These are phyloP conservation scores for Yamadazyma conglobata DNA, from an alignment of 1,139 yeast species.

Conservation along the genomic window DNA sequence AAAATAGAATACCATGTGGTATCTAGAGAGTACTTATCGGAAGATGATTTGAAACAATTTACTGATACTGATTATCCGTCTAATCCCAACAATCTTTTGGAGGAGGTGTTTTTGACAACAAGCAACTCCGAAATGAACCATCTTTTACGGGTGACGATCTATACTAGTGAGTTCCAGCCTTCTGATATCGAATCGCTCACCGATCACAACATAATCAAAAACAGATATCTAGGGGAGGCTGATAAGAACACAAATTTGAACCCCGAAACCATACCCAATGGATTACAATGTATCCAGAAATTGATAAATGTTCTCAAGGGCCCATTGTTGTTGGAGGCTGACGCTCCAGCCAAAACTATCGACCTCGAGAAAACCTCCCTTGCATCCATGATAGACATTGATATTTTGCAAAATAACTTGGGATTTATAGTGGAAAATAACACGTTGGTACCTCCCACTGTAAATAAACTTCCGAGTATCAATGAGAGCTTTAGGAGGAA, in stretches of 20 bases:
- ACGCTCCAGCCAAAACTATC: constrained; percentile 50
- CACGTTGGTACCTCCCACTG: constrained; percentile 59
- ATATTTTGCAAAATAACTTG: constrained; percentile 45
- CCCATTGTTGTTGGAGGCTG: constrained; percentile 45
- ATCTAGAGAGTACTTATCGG: constrained; percentile 22
- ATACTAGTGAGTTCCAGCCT: constrained; percentile 26
- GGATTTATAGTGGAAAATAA: constrained; percentile 40
- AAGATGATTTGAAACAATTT: constrained; percentile 23
- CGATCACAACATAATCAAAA: constrained; percentile 24
- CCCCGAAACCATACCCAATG: constrained; percentile 40
- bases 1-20: constrained; percentile 39
- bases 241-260: constrained; percentile 27
- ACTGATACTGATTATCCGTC: constrained; percentile 10
- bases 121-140: constrained; percentile 16
- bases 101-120: constrained; percentile 31
- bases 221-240: constrained; percentile 29
- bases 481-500: constrained; percentile 50
- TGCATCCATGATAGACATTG: constrained; percentile 54
- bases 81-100: constrained; percentile 18
- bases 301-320: constrained; percentile 59
- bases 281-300: constrained; percentile 53
- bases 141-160: constrained; percentile 33
- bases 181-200: constrained; percentile 18
- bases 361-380: constrained; percentile 46
- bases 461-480: constrained; percentile 22